These are phyloP conservation scores for Elsinoe necatrix DNA, from an alignment of 2,329 filamentous ascomycete genomes.

Conservation along the genomic window DNA sequence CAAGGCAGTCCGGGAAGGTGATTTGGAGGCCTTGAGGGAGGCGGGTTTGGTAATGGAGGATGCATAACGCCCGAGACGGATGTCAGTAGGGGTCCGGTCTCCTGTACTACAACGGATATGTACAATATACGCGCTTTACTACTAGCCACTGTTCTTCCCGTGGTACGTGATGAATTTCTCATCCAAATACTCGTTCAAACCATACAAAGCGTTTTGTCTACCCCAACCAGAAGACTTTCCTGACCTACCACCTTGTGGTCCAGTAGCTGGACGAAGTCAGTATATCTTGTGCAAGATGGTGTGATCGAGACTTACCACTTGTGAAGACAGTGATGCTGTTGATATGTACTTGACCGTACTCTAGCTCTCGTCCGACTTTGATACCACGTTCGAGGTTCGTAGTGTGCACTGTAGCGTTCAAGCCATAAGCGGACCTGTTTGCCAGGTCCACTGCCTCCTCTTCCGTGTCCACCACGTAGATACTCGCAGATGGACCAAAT, in stretches of 20 bases:
- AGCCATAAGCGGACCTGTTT: constrained; percentile 64
- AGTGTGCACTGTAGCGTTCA: constrained; percentile 63
- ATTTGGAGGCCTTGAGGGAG: constrained; percentile 40
- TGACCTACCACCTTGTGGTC: constrained; percentile 21
- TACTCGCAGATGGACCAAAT: constrained; percentile 29
- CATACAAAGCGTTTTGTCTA: constrained; percentile 22
- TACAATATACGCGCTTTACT: not conserved
- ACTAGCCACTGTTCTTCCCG: constrained; percentile 18
- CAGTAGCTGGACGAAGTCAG: constrained; percentile 16
- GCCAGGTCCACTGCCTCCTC: constrained; percentile 24
- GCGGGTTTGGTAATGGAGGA: constrained; percentile 31
- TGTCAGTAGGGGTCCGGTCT: too few relatives aligned
- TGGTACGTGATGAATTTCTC: constrained; percentile 31
- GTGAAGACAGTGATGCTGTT: constrained; percentile 37
- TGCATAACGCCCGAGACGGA: not conserved
- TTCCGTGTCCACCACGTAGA: constrained; percentile 18
- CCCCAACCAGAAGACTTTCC: constrained; percentile 24
- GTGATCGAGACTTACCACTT: constrained; percentile 17
- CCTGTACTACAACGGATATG: too few relatives aligned
- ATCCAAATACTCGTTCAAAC: constrained; percentile 22
- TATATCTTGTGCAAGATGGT: not conserved
- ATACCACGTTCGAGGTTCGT: constrained; percentile 47
- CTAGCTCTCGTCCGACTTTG: constrained; percentile 34
- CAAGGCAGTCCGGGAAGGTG: constrained; percentile 60
- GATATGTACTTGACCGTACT: constrained; percentile 52